Conservation (phyloP, 306 rosid species). For the Purshia tridentata region DNA sequence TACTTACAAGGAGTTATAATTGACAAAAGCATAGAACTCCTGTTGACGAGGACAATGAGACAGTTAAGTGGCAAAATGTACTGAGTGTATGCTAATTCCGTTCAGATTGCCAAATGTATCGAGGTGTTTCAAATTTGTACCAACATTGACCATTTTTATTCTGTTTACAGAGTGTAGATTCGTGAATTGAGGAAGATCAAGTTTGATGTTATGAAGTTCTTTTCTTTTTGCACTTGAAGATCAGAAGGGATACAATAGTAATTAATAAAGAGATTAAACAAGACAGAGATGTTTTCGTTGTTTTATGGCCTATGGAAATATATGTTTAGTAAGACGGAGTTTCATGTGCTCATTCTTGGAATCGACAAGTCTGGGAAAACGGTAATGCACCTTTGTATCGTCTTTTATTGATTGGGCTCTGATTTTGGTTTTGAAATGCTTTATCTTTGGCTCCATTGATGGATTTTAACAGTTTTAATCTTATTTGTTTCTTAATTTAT, state of each 20-base stretch:
- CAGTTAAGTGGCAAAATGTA: neutral
- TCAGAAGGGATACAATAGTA: constrained; percentile 25
- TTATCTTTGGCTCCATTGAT: constrained; percentile 2
- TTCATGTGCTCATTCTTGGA: constrained; percentile 95
- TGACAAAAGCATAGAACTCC: neutral
- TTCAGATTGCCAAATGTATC: neutral
- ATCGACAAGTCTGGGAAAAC: constrained; percentile 99
- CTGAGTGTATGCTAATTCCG: neutral
- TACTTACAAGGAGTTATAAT: neutral
- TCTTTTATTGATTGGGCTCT: neutral
- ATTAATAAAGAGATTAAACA: constrained; percentile 20
- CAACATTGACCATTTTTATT: constrained; percentile 21
- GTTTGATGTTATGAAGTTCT: constrained; percentile 37
- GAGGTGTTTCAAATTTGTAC: neutral
- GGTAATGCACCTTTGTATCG: constrained; percentile 44
- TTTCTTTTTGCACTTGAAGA: constrained; percentile 40
- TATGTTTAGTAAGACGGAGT: constrained; percentile 83
- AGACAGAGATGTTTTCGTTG: constrained; percentile 75
- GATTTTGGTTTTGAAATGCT: neutral
- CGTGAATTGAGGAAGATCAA: constrained; percentile 21
- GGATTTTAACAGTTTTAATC: neutral
- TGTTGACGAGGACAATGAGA: neutral
- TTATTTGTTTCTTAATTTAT: constrained; percentile 18
- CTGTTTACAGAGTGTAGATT: constrained; percentile 30
- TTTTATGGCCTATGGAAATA: constrained; percentile 97